These are phyloP conservation scores for Grosmannia clavigera DNA, from an alignment of 2,329 filamentous ascomycete genomes.

Conservation along the genomic window DNA sequence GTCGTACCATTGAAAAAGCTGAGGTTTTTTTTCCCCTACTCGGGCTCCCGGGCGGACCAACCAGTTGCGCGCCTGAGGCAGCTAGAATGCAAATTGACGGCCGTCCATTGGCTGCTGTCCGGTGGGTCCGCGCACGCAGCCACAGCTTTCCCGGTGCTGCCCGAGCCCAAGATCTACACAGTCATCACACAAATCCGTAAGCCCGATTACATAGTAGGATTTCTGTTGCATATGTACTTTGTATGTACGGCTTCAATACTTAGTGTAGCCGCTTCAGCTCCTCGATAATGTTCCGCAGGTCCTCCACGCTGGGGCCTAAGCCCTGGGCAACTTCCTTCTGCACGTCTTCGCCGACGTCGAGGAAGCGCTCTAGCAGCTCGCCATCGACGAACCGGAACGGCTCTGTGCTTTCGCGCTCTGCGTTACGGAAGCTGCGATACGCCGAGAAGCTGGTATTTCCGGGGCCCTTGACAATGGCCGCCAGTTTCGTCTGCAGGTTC, in stretches of 20 bases:
- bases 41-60: not conserved
- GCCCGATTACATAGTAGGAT: not conserved
- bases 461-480: conserved; percentile 50
- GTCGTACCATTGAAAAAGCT: not conserved
- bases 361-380: conserved; percentile 75
- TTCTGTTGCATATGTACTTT: no score
- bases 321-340: conserved; percentile 42
- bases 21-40: conserved; percentile 1
- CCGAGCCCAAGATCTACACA: conserved; percentile 5
- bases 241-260: no score
- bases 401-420: conserved; percentile 56
- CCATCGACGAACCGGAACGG: conserved; percentile 87
- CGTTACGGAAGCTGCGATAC: conserved; percentile 73
- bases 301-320: conserved; percentile 47
- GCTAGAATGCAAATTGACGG: conserved; percentile 10
- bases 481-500: conserved; percentile 62
- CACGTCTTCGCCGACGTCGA: conserved; percentile 52
- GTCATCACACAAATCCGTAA: conserved; percentile 1
- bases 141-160: conserved; percentile 11
- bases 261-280: conserved; percentile 51
- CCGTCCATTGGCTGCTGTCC: conserved; percentile 5
- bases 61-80: conserved; percentile 10
- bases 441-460: conserved; percentile 65
- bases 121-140: conserved; percentile 1
- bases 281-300: conserved; percentile 50